Conservation (phyloP, 495 filamentous ascomycete genomes). For the Aspergillus coremiiformis region DNA sequence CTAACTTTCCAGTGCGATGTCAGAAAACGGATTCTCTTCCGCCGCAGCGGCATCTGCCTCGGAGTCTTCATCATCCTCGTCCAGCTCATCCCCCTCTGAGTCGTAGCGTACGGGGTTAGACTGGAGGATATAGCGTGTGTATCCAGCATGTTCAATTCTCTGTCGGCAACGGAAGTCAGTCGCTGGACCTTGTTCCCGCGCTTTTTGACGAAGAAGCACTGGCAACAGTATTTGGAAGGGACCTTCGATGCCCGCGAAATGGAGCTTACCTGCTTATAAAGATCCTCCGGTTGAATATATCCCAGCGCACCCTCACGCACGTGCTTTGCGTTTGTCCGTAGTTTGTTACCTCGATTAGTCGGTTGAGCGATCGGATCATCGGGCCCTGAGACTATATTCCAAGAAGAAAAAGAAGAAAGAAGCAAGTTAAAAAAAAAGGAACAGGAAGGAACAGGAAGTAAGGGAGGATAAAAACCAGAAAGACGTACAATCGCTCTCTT, state of each 20-base stretch:
- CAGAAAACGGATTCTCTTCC: slow-evolving; percentile 77
- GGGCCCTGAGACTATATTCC: slow-evolving; percentile 68
- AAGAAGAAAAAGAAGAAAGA: too few species aligned
- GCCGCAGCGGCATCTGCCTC: slow-evolving; percentile 61
- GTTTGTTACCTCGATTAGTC: slow-evolving; percentile 87
- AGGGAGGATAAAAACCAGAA: background rate
- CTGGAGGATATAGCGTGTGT: slow-evolving; percentile 73
- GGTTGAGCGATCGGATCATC: slow-evolving; percentile 73
- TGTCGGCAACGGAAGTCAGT: slow-evolving; percentile 25
- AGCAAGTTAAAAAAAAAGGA: slow-evolving; percentile 5
- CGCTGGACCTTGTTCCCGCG: background rate
- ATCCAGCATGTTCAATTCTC: slow-evolving; percentile 79
- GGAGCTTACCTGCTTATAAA: slow-evolving; percentile 74
- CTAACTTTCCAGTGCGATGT: slow-evolving; percentile 76
- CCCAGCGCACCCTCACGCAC: slow-evolving; percentile 70
- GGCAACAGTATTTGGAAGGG: background rate
- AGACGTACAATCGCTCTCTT: slow-evolving; percentile 51
- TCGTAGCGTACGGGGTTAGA: slow-evolving; percentile 69
- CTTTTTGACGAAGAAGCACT: background rate
- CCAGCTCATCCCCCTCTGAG: slow-evolving; percentile 78
- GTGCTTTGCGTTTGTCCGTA: slow-evolving; percentile 73
- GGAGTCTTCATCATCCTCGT: slow-evolving; percentile 67
- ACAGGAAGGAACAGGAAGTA: slow-evolving; percentile 9
- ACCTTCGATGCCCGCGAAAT: background rate
- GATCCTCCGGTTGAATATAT: slow-evolving; percentile 57